phyloP scores from a whole-genome alignment of 257 asterid genomes.

The Lithospermum erythrorhizon region DNA sequence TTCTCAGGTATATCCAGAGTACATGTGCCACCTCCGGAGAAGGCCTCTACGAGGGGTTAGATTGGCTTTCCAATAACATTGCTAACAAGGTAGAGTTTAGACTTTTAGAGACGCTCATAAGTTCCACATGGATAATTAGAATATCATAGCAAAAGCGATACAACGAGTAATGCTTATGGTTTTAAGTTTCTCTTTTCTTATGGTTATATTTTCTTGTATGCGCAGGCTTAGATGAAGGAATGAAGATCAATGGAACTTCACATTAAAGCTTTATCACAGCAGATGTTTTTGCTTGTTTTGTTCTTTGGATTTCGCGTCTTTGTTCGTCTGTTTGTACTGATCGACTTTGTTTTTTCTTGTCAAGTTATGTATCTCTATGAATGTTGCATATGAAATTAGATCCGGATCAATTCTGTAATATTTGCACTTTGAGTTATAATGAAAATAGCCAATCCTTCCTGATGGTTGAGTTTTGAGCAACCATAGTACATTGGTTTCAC shows the following conservation, averaged over 20 bases:
- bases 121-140: no score
- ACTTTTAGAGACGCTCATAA: not conserved
- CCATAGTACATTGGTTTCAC: not conserved
- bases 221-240: constrained; percentile 29
- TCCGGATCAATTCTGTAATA: constrained; percentile 6
- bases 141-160: no score
- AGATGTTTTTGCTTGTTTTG: constrained; percentile 14
- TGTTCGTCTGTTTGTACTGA: constrained; percentile 10
- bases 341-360: constrained; percentile 2
- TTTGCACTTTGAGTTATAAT: not conserved
- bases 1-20: constrained; percentile 61
- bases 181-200: not conserved
- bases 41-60: constrained; percentile 61
- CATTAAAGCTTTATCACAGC: constrained; percentile 16
- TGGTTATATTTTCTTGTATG: constrained; percentile 5
- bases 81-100: constrained; percentile 39
- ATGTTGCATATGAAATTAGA: constrained; percentile 4
- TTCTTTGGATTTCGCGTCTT: constrained; percentile 10
- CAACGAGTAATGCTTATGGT: no score
- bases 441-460: not conserved
- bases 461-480: not conserved
- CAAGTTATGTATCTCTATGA: not conserved
- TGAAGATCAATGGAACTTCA: constrained; percentile 18
- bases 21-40: constrained; percentile 69
- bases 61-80: constrained; percentile 70